phyloP scores from a whole-genome alignment of 352 stramenopile species.

The Plasmopara halstedii region DNA sequence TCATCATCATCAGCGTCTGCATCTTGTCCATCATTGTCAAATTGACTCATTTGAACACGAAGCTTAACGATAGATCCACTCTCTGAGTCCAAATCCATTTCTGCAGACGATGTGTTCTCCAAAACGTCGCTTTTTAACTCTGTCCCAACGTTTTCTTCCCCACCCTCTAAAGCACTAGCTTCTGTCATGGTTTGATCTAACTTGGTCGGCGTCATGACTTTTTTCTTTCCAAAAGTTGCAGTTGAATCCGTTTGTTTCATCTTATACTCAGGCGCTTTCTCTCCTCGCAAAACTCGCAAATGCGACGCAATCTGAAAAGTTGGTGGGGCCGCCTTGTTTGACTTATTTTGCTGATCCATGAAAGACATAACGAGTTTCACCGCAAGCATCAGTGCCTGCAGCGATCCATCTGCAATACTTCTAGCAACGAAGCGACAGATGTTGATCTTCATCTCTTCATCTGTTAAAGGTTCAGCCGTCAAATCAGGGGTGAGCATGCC shows the following conservation, averaged over 20 bases:
- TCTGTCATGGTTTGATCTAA: constrained; percentile 20
- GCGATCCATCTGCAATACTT: constrained; percentile 64
- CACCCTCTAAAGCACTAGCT: constrained; percentile 11
- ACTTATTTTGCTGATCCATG: constrained; percentile 22
- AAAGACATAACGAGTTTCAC: constrained; percentile 60
- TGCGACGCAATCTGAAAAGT: constrained; percentile 57
- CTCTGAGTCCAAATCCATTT: constrained; percentile 71
- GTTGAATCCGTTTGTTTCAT: constrained; percentile 5
- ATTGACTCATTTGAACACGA: constrained; percentile 55
- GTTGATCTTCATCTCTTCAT: constrained; percentile 55
- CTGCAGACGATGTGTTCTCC: constrained; percentile 20
- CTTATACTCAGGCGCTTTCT: constrained; percentile 47
- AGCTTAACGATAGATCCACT: constrained; percentile 53
- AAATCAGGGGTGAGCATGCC: constrained; percentile 73
- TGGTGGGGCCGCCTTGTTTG: constrained; percentile 3
- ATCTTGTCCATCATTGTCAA: constrained; percentile 58
- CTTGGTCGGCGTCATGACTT: constrained; percentile 26
- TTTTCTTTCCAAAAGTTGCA: constrained; percentile 15
- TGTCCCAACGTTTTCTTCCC: constrained; percentile 22
- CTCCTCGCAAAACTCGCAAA: constrained; percentile 62
- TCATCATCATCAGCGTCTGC: constrained; percentile 53
- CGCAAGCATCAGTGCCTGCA: constrained; percentile 69
- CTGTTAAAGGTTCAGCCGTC: constrained; percentile 36
- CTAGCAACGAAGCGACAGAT: constrained; percentile 67
- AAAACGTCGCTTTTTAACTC: constrained; percentile 25